These are phyloP conservation scores for Magnusiomyces clavatus DNA, from an alignment of 1,139 yeast species.

Conservation along the genomic window DNA sequence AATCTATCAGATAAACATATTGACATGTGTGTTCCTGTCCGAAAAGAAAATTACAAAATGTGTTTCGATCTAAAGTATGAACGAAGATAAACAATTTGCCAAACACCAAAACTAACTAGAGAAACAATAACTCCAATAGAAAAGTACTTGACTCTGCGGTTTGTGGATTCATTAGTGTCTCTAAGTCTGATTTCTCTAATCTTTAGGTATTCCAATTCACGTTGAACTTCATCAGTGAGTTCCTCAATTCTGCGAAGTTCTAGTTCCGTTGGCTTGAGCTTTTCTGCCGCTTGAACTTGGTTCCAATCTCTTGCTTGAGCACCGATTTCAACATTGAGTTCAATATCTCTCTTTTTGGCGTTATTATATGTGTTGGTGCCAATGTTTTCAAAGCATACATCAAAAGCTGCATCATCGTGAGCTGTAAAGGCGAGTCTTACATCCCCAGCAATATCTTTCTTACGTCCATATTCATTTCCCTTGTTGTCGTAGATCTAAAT, in stretches of 20 bases:
- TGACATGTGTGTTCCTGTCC: no score
- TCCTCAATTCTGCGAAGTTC: conserved; percentile 80
- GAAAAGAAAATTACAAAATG: conserved; percentile 47
- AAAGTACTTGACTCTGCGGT: conserved; percentile 71
- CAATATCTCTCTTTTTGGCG: conserved; percentile 45
- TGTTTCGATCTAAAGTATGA: conserved; percentile 92
- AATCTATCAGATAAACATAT: no score
- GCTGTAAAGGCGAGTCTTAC: conserved; percentile 76
- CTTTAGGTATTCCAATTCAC: conserved; percentile 75
- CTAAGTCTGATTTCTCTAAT: conserved; percentile 85
- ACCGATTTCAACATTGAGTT: conserved; percentile 89
- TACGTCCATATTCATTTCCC: conserved; percentile 35
- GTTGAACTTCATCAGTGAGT: conserved; percentile 67
- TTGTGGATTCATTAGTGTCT: conserved; percentile 94
- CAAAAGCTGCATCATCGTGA: conserved; percentile 75
- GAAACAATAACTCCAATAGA: conserved; percentile 60
- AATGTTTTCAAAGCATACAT: conserved; percentile 78
- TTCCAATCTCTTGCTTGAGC: conserved; percentile 98
- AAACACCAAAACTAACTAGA: conserved; percentile 70
- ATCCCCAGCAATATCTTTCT: conserved; percentile 46
- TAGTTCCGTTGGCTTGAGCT: conserved; percentile 85
- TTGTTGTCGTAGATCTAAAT: conserved; percentile 29
- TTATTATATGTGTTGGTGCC: conserved; percentile 28
- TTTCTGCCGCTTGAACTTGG: conserved; percentile 85
- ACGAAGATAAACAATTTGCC: conserved; percentile 90